A percentile compares a stretch with the other conserved stretches of the same genome.
Conservation (phyloP, 2,329 filamentous ascomycete genomes). For the Fusarium papillatum region DNA sequence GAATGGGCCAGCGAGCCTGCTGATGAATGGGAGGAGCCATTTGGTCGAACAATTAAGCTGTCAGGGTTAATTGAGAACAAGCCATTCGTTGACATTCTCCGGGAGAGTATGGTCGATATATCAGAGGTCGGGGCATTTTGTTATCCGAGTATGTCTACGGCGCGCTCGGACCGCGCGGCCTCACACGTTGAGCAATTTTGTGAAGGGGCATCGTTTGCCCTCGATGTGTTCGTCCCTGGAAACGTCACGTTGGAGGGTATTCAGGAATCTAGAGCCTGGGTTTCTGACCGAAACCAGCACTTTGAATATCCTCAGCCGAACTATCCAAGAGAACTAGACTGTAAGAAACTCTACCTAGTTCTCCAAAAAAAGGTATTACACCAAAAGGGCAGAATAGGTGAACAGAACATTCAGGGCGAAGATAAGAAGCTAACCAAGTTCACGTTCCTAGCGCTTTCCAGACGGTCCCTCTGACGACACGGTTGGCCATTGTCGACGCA, state of each 20-base stretch:
- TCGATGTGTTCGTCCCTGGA: no score
- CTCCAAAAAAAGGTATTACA: neutral
- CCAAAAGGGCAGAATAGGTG: neutral
- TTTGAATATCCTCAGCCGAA: neutral
- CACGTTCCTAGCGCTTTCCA: neutral
- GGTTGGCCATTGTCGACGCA: neutral
- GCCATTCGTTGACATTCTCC: neutral
- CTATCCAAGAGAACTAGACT: neutral
- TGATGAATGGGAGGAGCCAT: neutral
- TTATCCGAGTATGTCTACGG: no score
- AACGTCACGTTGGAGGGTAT: accelerated
- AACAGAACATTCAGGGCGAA: neutral
- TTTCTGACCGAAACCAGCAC: neutral
- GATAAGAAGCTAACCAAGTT: neutral
- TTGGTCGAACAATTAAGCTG: neutral
- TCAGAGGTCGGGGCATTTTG: no score
- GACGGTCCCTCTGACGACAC: neutral
- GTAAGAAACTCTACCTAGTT: neutral
- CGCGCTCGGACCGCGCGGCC: neutral
- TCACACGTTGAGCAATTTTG: neutral
- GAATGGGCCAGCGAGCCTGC: neutral
- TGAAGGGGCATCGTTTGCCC: neutral
- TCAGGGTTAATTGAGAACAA: neutral
- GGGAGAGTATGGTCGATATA: no score
- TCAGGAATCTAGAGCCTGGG: neutral